These are phyloP conservation scores for Serendipita indica DNA, from an alignment of 768 basidiomycete genomes.

Conservation along the genomic window DNA sequence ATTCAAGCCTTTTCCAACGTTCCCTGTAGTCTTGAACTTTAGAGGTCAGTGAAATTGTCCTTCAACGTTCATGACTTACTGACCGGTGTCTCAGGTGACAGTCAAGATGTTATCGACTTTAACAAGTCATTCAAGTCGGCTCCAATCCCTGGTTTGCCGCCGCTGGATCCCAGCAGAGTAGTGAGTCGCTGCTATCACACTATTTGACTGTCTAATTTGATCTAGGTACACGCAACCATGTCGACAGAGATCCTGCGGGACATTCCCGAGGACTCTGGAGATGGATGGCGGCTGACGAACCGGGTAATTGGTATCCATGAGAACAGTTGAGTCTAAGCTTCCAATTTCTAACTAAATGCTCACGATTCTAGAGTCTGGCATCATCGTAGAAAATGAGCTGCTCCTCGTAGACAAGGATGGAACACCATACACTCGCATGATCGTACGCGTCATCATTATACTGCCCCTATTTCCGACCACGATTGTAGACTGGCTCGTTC, in stretches of 20 bases:
- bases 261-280: slow-evolving; percentile 59
- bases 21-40: slow-evolving; percentile 62
- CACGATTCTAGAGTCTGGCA: slow-evolving; percentile 44
- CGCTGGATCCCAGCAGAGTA: slow-evolving; percentile 50
- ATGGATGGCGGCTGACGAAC: slow-evolving; percentile 61
- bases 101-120: slow-evolving; percentile 58
- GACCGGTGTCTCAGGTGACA: slow-evolving; percentile 28
- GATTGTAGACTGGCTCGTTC: slow-evolving; percentile 43
- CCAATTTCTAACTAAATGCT: neutral
- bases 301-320: slow-evolving; percentile 58
- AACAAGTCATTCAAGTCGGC: slow-evolving; percentile 28
- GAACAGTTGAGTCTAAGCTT: slow-evolving; percentile 42
- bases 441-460: slow-evolving; percentile 21
- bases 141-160: slow-evolving; percentile 51
- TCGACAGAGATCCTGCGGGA: slow-evolving; percentile 65
- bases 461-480: neutral
- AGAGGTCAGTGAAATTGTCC: slow-evolving; percentile 32
- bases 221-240: slow-evolving; percentile 63
- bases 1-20: slow-evolving; percentile 71
- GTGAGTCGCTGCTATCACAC: slow-evolving; percentile 27
- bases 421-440: slow-evolving; percentile 44
- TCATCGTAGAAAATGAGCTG: slow-evolving; percentile 52
- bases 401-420: slow-evolving; percentile 48
- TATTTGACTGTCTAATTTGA: neutral
- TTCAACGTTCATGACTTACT: neutral